Evolutionary conservation across 768 basidiomycete genomes (phyloP).

Genomic region (Tylopilus cervinicoccineus): DNA sequence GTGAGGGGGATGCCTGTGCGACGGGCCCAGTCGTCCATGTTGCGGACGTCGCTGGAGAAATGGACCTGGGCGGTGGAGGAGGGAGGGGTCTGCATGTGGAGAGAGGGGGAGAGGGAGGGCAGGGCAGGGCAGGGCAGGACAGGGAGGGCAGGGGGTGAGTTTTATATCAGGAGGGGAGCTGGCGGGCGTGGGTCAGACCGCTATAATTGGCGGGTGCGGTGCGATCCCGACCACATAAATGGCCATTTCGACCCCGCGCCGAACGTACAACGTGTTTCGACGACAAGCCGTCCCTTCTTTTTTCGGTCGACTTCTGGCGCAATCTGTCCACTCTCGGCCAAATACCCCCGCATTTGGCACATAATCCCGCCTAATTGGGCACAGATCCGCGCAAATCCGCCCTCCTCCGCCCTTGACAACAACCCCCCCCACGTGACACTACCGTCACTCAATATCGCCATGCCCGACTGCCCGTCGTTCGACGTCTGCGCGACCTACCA

Average conservation of each 20-base stretch:
- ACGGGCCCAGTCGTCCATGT: constrained; percentile 81
- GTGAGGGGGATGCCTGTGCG: constrained; percentile 79
- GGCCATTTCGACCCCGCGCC: constrained; percentile 56
- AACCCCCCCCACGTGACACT: constrained; percentile 22
- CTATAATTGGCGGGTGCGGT: constrained; percentile 51
- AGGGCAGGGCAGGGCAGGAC: constrained; percentile 20
- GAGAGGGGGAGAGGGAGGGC: neutral
- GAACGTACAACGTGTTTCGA: constrained; percentile 77
- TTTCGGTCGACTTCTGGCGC: constrained; percentile 15
- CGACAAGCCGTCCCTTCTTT: constrained; percentile 37
- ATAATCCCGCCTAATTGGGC: constrained; percentile 5
- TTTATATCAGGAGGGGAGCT: constrained; percentile 15
- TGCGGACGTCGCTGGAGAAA: constrained; percentile 74
- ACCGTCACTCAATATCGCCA: constrained; percentile 9
- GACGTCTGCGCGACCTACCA: constrained; percentile 55
- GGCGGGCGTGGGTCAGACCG: constrained; percentile 41
- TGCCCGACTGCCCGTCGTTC: constrained; percentile 26
- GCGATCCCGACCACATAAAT: constrained; percentile 49
- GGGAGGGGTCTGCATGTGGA: constrained; percentile 30
- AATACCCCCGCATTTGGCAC: constrained; percentile 11
- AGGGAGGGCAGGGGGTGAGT: constrained; percentile 24
- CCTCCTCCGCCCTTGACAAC: constrained; percentile 24
- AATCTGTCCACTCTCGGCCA: constrained; percentile 21
- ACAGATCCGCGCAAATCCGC: constrained; percentile 24
- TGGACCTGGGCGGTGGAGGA: constrained; percentile 56